Evolutionary conservation across 2,329 filamentous ascomycete species (phyloP).

Genomic region (Pseudogymnoascus pannorum): DNA sequence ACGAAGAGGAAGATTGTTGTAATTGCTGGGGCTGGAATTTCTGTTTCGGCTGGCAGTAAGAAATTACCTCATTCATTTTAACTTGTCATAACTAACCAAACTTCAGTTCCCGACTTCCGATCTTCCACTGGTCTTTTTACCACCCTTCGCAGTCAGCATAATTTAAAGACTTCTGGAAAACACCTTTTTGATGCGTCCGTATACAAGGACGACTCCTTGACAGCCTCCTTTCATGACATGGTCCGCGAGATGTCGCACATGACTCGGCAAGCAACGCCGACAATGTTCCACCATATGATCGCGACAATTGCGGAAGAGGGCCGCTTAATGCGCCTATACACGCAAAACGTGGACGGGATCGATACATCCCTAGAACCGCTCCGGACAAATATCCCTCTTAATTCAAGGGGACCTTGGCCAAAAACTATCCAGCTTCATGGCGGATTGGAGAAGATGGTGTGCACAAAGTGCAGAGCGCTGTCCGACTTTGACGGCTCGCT

Average conservation of each 20-base stretch:
- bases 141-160: conserved; percentile 76
- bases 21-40: conserved; percentile 93
- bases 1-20: conserved; percentile 96
- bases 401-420: conserved; percentile 83
- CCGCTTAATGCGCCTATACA: conserved; percentile 82
- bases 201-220: conserved; percentile 85
- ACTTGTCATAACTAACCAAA: conserved; percentile 19
- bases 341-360: conserved; percentile 94
- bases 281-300: conserved; percentile 86
- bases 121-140: conserved; percentile 86
- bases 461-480: conserved; percentile 80
- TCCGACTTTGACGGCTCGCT: conserved; percentile 68
- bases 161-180: conserved; percentile 87
- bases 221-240: conserved; percentile 91
- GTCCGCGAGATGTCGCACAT: conserved; percentile 78
- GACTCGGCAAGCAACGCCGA: conserved; percentile 71
- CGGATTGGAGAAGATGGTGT: conserved; percentile 91
- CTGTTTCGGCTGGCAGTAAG: conserved; percentile 86
- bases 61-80: conserved; percentile 26
- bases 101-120: conserved; percentile 82
- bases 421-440: conserved; percentile 90
- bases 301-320: conserved; percentile 83
- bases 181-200: conserved; percentile 96
- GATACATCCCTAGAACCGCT: conserved; percentile 78
- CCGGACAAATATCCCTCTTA: conserved; percentile 72